Base-by-base conservation (phyloP, 2,329 filamentous ascomycete species). In the Xylaria polymorpha region DNA sequence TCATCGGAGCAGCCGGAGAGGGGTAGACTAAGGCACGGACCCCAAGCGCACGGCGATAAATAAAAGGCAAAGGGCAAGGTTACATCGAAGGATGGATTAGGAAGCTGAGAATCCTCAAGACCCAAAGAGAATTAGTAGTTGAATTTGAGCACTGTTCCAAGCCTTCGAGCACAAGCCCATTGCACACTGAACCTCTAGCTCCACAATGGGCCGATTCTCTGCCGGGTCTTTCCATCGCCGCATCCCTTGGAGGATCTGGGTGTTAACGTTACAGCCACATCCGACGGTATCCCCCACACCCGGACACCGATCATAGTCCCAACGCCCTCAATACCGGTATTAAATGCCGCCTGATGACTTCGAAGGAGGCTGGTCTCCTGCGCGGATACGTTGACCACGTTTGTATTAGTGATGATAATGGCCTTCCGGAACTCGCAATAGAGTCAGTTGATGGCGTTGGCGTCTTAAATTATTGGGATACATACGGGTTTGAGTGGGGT, bases 171-270 rank as follows among this genome's bases (percentile, higher is more conserved):
- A 29, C 25, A 29, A 29, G 25, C 25, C 25, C 25, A 3, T 29
- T 29, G 3, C 25, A 65, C 55, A 18, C n/a, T 59, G 25, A 51
- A 65, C 35, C 44, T 59, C 4, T 10, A 43, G 14, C 44, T 59
- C 10, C 55, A 65, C 9, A 59, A 65, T 43, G 62, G 62, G 5
- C 55, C 55, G 18, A 37, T 65, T 4, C 53, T 65, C 12, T 20
- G 44, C 29, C 51, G 62, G 15, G 14, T 32, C n/a, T 14, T n/a
- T 22, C 32, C 53, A n/a, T n/a, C 39, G 32, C 35, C 22, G 35
- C 18, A 57, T 22, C 53, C 18, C 9, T 57, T 57, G 35, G 41
- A 25, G 20, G 14, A 18, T 41, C 20, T 56, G 48, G 20, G 29
- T 15, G 5, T 51, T 15, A 25, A 25, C 48, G 20, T 29, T n/a